phyloP scores from a whole-genome alignment of 129 eudicot species.

The Saussurea involucrata region DNA sequence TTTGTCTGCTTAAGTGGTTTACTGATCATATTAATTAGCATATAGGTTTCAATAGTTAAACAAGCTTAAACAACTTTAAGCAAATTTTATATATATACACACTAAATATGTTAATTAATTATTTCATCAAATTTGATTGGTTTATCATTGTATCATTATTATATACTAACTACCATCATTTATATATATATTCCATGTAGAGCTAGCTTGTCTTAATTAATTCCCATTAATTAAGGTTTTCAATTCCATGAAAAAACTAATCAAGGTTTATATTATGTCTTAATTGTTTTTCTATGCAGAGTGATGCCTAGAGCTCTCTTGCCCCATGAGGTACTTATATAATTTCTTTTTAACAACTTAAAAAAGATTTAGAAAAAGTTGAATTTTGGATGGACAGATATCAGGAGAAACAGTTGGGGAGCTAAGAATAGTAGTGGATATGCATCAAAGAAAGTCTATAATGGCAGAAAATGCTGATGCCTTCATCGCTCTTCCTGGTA shows the following conservation, averaged over 20 bases:
- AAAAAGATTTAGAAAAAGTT: background rate
- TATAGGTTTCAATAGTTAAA: background rate
- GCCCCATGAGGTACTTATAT: constrained; percentile 41
- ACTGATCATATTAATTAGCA: background rate
- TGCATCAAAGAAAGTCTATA: constrained; percentile 77
- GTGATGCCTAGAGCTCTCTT: constrained; percentile 66
- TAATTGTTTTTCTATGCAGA: constrained; percentile 24
- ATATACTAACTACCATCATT: background rate
- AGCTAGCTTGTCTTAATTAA: background rate
- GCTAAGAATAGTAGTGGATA: constrained; percentile 49
- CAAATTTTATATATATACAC: background rate
- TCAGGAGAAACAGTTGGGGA: constrained; percentile 63
- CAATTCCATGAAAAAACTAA: background rate
- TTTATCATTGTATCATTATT: background rate
- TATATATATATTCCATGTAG: background rate
- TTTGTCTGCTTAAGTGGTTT: no score
- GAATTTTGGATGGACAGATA: constrained; percentile 32
- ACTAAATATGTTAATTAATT: background rate
- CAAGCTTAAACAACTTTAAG: background rate
- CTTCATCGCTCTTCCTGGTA: constrained; percentile 80
- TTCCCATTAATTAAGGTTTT: background rate
- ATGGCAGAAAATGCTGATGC: constrained; percentile 74
- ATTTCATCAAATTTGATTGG: background rate
- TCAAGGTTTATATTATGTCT: background rate
- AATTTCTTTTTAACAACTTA: background rate